Conservation (phyloP, 495 filamentous ascomycete species). For the Penicillium daleae region DNA sequence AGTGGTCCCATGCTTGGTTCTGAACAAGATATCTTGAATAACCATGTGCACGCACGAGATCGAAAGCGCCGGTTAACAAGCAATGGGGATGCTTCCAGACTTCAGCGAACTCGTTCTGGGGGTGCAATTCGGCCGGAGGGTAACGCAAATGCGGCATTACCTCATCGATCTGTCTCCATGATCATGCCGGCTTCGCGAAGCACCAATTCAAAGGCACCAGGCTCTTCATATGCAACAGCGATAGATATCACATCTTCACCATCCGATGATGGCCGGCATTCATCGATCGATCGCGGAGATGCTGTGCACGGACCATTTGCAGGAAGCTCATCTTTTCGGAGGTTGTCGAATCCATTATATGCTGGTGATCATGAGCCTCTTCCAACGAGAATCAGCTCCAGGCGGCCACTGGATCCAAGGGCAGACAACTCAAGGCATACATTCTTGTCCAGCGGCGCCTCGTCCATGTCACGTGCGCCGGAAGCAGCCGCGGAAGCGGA, state of each 20-base stretch:
- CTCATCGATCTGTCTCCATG: conserved; percentile 30
- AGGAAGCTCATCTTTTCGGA: background rate
- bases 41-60: conserved; percentile 26
- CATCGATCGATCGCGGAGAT: background rate
- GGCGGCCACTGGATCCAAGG: background rate
- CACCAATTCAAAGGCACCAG: conserved; percentile 18
- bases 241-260: conserved; percentile 45
- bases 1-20: background rate
- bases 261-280: background rate
- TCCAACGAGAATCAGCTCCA: background rate
- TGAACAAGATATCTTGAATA: background rate
- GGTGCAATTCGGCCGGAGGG: conserved; percentile 19
- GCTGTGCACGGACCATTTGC: background rate
- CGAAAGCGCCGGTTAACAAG: conserved; percentile 46
- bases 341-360: background rate
- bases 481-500: background rate
- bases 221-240: conserved; percentile 40
- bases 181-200: conserved; percentile 23
- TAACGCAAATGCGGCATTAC: conserved; percentile 4
- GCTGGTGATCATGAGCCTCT: background rate
- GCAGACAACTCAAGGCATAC: background rate
- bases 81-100: conserved; percentile 30
- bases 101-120: conserved; percentile 31
- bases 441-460: background rate
- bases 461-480: background rate